Base-by-base conservation (phyloP, 176 grass and related monocot species). In the Aegilops tauschii region DNA sequence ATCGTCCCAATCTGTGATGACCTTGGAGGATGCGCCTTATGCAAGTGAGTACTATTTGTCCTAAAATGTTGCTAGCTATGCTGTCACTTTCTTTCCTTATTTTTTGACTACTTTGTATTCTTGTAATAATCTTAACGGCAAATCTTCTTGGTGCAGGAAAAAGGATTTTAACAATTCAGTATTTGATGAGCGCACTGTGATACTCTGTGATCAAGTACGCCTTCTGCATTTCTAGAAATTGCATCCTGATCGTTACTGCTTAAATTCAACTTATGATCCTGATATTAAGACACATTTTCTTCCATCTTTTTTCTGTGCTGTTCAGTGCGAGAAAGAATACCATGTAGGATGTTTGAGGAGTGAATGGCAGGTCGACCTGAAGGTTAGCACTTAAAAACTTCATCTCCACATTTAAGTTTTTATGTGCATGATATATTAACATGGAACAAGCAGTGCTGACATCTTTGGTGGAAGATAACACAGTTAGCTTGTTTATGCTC, bases 171-270 rank as follows among this genome's bases (percentile, higher is more conserved):
- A 91, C 68, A 93, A 94, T 83, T 82, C 88, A 31, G 86, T 88
- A 79, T 98, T 98, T 91, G 96, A 96, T 94, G 92, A 93, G 76
- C 96, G 96, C 21, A 98, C 96, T 29, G 96, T 98, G 79, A 95
- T 98, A 88, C 92, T 98, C 20, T 98, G 96, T 85, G 96, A 98
- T 37, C 96, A 98, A 84, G 96, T 98, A 94, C 88, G 86, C 23
- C 37, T 78, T 63, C 35, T 77, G 35, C 84, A 64, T 73, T 83
- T 65, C 27, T 76, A 49, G 9, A 12, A 39, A 59, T 49, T 8
- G 58, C 31, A 54, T 34, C 25, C 54, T 58, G n/a, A 20, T 86
- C 1, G 61, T 82, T 73, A 85, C 27, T 85, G 30, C 25, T 88
- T 89, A 85, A 40, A 76, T 73, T 31, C 74, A 49, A 61, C 31